These are phyloP conservation scores for Pythium aquatile DNA, from an alignment of 352 stramenopile species.

Conservation along the genomic window DNA sequence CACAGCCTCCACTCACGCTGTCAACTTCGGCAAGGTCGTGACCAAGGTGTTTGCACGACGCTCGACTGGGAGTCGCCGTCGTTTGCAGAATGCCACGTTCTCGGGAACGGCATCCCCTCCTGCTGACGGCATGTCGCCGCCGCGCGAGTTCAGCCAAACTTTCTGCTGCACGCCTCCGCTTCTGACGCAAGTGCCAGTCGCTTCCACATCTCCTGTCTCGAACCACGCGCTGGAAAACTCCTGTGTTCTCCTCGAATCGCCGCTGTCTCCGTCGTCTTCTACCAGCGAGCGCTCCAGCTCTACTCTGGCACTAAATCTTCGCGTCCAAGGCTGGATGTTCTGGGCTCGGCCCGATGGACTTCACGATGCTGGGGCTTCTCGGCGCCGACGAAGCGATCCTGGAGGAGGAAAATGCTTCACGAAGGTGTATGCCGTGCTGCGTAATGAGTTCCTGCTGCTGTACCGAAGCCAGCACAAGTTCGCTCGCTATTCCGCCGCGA, in stretches of 20 bases:
- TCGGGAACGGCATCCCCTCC: not conserved
- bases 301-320: slow-evolving; percentile 25
- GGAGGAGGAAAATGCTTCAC: slow-evolving; percentile 26
- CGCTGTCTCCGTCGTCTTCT: not conserved
- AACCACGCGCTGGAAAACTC: not conserved
- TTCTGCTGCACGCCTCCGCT: slow-evolving; percentile 15
- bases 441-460: slow-evolving; percentile 44
- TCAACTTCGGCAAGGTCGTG: slow-evolving; percentile 4
- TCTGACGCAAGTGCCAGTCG: slow-evolving; percentile 1
- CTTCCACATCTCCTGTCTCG: not conserved
- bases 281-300: slow-evolving; percentile 10
- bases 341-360: slow-evolving; percentile 31
- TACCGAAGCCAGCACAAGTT: slow-evolving; percentile 34
- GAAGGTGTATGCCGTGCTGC: slow-evolving; percentile 44
- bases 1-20: slow-evolving; percentile 1
- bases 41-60: slow-evolving; percentile 3
- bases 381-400: slow-evolving; percentile 10
- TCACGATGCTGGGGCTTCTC: slow-evolving; percentile 12
- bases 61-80: not conserved
- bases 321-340: slow-evolving; percentile 44
- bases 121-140: not conserved
- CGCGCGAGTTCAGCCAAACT: slow-evolving; percentile 14
- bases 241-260: not conserved
- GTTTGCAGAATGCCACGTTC: slow-evolving; percentile 15
- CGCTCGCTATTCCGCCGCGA: slow-evolving; percentile 15